These are phyloP conservation scores for Thelephora aurantiotincta DNA, from an alignment of 768 basidiomycete genomes.

Conservation along the genomic window DNA sequence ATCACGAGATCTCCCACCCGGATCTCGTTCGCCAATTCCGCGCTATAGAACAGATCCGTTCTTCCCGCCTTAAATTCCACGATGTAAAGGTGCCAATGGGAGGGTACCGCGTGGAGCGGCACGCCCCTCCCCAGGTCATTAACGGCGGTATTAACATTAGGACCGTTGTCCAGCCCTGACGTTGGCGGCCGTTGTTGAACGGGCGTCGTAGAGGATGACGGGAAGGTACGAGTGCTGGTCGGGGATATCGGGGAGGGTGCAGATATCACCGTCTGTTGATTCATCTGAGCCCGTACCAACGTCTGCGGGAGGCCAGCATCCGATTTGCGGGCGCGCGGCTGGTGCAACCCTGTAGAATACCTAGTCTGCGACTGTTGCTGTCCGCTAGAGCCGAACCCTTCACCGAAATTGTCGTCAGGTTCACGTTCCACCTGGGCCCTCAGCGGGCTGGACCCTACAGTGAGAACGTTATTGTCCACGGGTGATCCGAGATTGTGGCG, in stretches of 20 bases:
- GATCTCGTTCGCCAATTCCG: slow-evolving; percentile 50
- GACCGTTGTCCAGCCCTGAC: background rate
- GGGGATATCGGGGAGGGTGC: slow-evolving; percentile 46
- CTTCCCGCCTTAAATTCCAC: slow-evolving; percentile 97
- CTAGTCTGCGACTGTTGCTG: background rate
- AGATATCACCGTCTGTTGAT: background rate
- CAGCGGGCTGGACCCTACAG: slow-evolving; percentile 33
- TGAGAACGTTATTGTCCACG: slow-evolving; percentile 40
- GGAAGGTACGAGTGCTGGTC: slow-evolving; percentile 6
- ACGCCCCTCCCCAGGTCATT: slow-evolving; percentile 77
- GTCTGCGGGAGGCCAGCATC: too few species aligned
- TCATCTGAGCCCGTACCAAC: background rate
- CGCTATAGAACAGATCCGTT: slow-evolving; percentile 87
- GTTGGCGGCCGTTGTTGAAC: slow-evolving; percentile 9
- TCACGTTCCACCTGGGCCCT: slow-evolving; percentile 12
- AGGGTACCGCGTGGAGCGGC: slow-evolving; percentile 69
- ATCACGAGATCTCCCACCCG: slow-evolving; percentile 86
- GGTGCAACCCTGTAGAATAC: slow-evolving; percentile 14
- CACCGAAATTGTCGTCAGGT: background rate
- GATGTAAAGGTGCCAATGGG: slow-evolving; percentile 84
- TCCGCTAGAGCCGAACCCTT: background rate
- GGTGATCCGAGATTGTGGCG: slow-evolving; percentile 44
- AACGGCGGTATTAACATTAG: slow-evolving; percentile 13
- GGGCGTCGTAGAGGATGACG: slow-evolving; percentile 5
- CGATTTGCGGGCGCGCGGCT: slow-evolving; percentile 6